Evolutionary conservation across 139 green algal species (phyloP).

Genomic region (Choricystis sp.): DNA sequence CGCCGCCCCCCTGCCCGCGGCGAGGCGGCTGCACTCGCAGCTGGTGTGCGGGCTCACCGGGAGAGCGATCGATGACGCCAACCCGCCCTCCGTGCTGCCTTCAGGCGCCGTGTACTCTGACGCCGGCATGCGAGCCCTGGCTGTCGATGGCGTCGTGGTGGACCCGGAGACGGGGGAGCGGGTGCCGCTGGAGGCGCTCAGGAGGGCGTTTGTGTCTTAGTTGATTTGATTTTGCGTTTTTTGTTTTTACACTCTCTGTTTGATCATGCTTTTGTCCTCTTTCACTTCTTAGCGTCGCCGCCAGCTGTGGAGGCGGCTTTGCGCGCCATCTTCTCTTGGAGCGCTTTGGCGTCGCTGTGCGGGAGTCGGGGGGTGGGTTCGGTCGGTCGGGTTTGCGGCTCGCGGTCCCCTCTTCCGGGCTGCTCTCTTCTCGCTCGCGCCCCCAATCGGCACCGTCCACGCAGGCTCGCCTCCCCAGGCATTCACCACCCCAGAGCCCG

Average conservation of each 20-base stretch:
- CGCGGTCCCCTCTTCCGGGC: no score
- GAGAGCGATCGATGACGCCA: not conserved
- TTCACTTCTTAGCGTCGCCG: slow-evolving; percentile 1
- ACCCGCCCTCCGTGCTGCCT: slow-evolving; percentile 1
- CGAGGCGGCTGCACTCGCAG: not conserved
- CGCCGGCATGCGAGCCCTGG: not conserved
- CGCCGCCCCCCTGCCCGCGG: not conserved
- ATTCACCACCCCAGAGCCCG: no score
- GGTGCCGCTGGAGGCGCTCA: slow-evolving; percentile 6
- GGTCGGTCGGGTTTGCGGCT: no score
- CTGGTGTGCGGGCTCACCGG: not conserved
- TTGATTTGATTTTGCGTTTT: not conserved
- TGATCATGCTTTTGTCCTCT: slow-evolving; percentile 1
- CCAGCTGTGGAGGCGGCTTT: slow-evolving; percentile 19
- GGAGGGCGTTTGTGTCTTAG: slow-evolving; percentile 15
- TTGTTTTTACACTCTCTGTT: not conserved
- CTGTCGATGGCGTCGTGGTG: slow-evolving; percentile 3
- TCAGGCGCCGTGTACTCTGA: slow-evolving; percentile 13
- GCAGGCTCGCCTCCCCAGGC: no score
- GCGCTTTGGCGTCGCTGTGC: slow-evolving; percentile 26
- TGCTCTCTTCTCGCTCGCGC: no score
- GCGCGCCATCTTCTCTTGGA: slow-evolving; percentile 23
- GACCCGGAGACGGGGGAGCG: slow-evolving; percentile 2
- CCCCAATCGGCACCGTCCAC: no score
- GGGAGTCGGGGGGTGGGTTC: not conserved